Base-by-base conservation (phyloP, 148 eudicot species). In the Linanthus parryae region DNA sequence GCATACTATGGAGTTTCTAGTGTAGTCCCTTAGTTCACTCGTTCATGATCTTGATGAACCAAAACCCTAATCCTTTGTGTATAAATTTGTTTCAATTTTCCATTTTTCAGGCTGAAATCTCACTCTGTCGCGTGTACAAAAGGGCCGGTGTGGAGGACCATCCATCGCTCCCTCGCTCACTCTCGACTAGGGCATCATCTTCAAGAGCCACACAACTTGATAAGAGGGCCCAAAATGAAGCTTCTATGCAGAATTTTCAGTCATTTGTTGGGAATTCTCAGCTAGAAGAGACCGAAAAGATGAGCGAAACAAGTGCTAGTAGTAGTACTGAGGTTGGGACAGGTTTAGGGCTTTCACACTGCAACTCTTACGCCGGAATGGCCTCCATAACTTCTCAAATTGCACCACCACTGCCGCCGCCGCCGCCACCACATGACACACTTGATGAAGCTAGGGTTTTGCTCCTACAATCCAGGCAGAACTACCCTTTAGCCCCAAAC, bases 51-150 rank as follows among this genome's bases (percentile, higher is more conserved):
- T n/a, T n/a, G n/a, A n/a, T n/a, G n/a, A n/a, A n/a, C n/a, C n/a
- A n/a, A n/a, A n/a, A n/a, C n/a, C n/a, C n/a, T n/a, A n/a, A n/a
- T n/a, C n/a, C n/a, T n/a, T n/a, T n/a, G n/a, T n/a, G n/a, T n/a
- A n/a, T n/a, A n/a, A n/a, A n/a, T n/a, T n/a, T n/a, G n/a, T n/a
- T n/a, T n/a, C n/a, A n/a, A n/a, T n/a, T n/a, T n/a, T n/a, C n/a
- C 8, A 0, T 14, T 24, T 54, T 61, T 47, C 76, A 91, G 98
- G 79, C 80, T 36, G 98, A 91, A 66, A 86, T 86, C 1, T 86
- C 98, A 10, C 73, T 91, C 7, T 91, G 98, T 48, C 81, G 95
- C 7, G 95, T 91, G 48, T 86, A 91, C 70, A 91, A 91, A 62
- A 56, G 98, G 54, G 62, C 95, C 0, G 95, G 98, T 1, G 89